These are phyloP conservation scores for Exophiala viscosa DNA, from an alignment of 2,329 filamentous ascomycete genomes.

Conservation along the genomic window DNA sequence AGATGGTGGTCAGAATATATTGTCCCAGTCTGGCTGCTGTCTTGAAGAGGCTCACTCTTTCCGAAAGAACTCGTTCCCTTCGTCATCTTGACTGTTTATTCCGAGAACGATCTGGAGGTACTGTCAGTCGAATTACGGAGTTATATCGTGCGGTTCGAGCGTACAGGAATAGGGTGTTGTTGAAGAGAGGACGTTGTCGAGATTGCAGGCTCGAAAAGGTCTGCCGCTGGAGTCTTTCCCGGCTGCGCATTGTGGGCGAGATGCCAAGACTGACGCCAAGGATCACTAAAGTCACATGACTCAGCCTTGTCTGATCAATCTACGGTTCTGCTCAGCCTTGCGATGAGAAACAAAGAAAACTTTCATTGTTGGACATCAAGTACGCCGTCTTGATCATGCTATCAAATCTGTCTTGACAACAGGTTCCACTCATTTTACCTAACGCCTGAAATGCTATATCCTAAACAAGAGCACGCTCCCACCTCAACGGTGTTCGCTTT, in stretches of 20 bases:
- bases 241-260: conserved; percentile 12
- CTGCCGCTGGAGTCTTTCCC: not conserved
- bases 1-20: conserved; percentile 13
- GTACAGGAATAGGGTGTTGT: conserved; percentile 16
- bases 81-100: conserved; percentile 34
- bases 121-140: conserved; percentile 2
- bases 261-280: conserved; percentile 5
- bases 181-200: conserved; percentile 7
- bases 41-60: conserved; percentile 53
- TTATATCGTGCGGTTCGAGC: not conserved
- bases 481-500: conserved; percentile 17
- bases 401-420: no score
- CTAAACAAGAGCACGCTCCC: conserved; percentile 1
- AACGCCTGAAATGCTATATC: no score
- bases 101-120: conserved; percentile 9
- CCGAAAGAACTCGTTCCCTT: conserved; percentile 70
- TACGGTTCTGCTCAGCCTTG: no score
- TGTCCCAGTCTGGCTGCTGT: not conserved
- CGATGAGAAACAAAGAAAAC: no score
- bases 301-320: conserved; percentile 4
- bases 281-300: conserved; percentile 1
- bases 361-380: no score
- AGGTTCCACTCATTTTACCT: no score
- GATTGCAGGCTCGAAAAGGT: not conserved
- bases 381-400: no score